Evolutionary conservation across 371 early-diverging fungal genomes (phyloP).

Genomic region (Mucor piriformis): DNA sequence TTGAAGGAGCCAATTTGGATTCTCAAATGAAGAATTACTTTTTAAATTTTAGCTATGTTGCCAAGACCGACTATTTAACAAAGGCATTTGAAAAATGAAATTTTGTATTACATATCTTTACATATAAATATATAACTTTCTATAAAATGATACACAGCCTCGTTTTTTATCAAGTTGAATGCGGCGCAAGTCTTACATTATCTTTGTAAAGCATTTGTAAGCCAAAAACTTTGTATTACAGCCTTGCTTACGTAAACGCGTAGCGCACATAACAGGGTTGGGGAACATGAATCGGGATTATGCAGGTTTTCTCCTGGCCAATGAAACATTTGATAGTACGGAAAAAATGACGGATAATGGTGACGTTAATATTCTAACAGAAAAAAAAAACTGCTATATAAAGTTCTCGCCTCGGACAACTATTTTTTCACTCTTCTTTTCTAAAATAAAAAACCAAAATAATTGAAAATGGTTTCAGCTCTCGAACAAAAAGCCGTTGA

Average conservation of each 20-base stretch:
- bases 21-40: constrained; percentile 45
- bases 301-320: background rate
- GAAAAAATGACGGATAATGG: background rate
- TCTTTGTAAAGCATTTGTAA: background rate
- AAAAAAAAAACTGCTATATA: background rate
- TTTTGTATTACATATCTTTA: background rate
- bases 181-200: background rate
- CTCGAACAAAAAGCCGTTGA: constrained; percentile 61
- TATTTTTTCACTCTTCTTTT: background rate
- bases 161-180: background rate
- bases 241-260: too few relatives aligned
- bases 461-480: constrained; percentile 12
- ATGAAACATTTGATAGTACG: background rate
- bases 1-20: constrained; percentile 28
- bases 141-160: background rate
- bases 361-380: background rate
- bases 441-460: too few relatives aligned
- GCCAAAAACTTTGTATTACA: too few relatives aligned
- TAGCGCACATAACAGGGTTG: too few relatives aligned
- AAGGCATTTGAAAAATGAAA: constrained; percentile 14
- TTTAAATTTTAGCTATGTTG: constrained; percentile 50
- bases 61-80: constrained; percentile 26
- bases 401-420: background rate
- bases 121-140: background rate
- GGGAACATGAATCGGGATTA: background rate